phyloP scores from a whole-genome alignment of 768 basidiomycete genomes.

The Boletus patriciae region DNA sequence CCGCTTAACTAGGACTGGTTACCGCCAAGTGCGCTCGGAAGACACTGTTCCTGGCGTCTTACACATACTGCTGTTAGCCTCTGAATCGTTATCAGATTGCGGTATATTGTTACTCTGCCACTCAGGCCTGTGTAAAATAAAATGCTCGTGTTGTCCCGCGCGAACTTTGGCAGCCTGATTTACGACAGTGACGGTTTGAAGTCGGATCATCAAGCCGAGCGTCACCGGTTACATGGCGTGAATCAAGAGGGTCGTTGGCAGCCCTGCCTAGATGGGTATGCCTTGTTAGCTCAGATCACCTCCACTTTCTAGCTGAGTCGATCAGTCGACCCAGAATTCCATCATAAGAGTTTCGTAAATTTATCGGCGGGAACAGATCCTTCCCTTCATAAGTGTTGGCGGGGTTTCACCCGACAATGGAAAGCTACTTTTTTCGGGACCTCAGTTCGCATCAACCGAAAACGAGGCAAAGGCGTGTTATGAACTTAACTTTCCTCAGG shows the following conservation, averaged over 20 bases:
- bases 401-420: background rate
- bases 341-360: no score
- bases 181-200: background rate
- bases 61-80: no score
- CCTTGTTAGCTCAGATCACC: background rate
- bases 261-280: background rate
- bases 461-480: constrained; percentile 26
- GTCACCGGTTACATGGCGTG: background rate
- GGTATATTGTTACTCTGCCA: background rate
- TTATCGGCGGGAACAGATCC: no score
- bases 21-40: background rate
- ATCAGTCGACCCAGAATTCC: background rate
- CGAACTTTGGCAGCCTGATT: background rate
- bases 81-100: background rate
- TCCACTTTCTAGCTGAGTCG: background rate
- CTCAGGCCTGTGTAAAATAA: background rate
- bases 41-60: background rate
- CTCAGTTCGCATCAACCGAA: constrained; percentile 21
- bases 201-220: background rate
- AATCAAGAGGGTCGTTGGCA: constrained; percentile 4
- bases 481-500: constrained; percentile 20
- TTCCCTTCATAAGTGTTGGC: background rate
- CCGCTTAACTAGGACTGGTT: no score
- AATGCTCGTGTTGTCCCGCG: constrained; percentile 2
- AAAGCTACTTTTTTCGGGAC: background rate